A percentile compares a stretch with the other conserved stretches of the same genome.
Evolutionary conservation across 805 yeast genomes (phyloP).

Genomic region (Kodamaea laetipori): DNA sequence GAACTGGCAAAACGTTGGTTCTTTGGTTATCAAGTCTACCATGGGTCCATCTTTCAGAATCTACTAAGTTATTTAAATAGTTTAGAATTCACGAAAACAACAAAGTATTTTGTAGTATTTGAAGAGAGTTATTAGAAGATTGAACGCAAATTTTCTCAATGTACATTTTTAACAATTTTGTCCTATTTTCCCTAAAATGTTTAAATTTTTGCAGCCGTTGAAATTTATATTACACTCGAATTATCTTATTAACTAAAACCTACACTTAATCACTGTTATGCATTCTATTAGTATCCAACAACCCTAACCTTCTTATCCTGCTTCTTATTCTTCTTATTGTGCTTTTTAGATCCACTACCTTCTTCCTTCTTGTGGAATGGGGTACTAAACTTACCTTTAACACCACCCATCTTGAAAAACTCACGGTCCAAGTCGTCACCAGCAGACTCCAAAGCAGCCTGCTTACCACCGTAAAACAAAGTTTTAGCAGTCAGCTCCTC

Average conservation of each 20-base stretch:
- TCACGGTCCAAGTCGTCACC: conserved; percentile 85
- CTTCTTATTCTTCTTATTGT: conserved; percentile 77
- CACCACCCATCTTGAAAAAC: conserved; percentile 70
- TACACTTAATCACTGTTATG: too few relatives aligned
- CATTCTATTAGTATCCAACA: conserved; percentile 13
- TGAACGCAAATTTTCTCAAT: too few relatives aligned
- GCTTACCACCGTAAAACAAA: conserved; percentile 74
- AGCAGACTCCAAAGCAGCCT: conserved; percentile 75
- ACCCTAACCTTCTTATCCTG: conserved; percentile 47
- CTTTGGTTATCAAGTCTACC: conserved; percentile 97
- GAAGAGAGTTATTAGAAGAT: conserved; percentile 1
- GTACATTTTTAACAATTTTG: too few relatives aligned
- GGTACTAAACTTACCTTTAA: conserved; percentile 60
- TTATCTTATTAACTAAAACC: background rate
- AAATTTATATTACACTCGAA: background rate
- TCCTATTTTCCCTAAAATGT: too few relatives aligned
- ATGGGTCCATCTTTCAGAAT: conserved; percentile 99
- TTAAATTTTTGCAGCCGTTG: too few relatives aligned
- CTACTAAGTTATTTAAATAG: conserved; percentile 64
- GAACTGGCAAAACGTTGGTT: conserved; percentile 99
- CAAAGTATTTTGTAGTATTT: conserved; percentile 2
- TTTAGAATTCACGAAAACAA: conserved; percentile 8
- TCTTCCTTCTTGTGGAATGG: conserved; percentile 68
- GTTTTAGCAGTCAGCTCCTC: conserved; percentile 34
- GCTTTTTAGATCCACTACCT: conserved; percentile 50